Evolutionary conservation across 495 filamentous ascomycete genomes (phyloP).

Genomic region (Jackrogersella multiformis): DNA sequence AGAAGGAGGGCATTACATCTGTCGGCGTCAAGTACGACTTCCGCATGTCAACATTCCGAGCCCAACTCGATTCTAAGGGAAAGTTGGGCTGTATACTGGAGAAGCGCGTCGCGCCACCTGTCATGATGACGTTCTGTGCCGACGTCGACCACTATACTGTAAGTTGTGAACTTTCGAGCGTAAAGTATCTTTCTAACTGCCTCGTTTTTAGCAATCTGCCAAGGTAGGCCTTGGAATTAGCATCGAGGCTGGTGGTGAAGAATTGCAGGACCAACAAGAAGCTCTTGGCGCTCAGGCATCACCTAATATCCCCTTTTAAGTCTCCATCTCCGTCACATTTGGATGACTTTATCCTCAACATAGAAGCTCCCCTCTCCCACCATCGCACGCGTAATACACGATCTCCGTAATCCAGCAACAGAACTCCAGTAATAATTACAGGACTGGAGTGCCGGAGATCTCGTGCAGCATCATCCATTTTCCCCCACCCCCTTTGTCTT

Average conservation of each 20-base stretch:
- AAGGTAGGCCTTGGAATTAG: conserved; percentile 95
- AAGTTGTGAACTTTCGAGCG: conserved; percentile 48
- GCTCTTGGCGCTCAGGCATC: conserved; percentile 55
- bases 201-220: conserved; percentile 76
- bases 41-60: conserved; percentile 90
- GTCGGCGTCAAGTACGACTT: conserved; percentile 99
- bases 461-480: conserved; percentile 21
- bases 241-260: conserved; percentile 88
- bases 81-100: conserved; percentile 92
- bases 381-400: conserved; percentile 27
- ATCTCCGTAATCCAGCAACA: conserved; percentile 11
- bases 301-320: conserved; percentile 67
- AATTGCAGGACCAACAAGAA: conserved; percentile 93
- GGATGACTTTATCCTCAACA: conserved; percentile 32
- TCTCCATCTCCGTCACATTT: conserved; percentile 28
- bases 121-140: conserved; percentile 91
- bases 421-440: conserved; percentile 5
- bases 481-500: conserved; percentile 36
- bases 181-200: conserved; percentile 30
- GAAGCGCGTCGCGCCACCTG: conserved; percentile 90
- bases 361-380: conserved; percentile 43
- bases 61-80: conserved; percentile 93
- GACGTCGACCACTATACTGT: conserved; percentile 98
- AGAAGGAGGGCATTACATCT: conserved; percentile 87
- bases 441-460: conserved; percentile 20